phyloP scores from a whole-genome alignment of 345 rosid species.

The Hibiscus trionum region DNA sequence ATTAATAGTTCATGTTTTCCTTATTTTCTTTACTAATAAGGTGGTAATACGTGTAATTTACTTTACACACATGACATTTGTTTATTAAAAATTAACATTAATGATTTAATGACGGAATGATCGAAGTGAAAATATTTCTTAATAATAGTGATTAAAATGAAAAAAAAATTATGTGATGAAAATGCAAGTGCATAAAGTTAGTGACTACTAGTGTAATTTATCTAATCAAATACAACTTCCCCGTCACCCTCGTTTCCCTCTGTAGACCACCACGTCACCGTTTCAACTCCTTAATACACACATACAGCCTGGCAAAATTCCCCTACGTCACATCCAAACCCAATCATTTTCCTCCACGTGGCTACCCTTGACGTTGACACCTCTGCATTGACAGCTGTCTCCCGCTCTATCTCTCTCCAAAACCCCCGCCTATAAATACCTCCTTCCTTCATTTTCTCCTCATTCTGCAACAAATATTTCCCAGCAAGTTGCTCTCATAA shows the following conservation, averaged over 20 bases:
- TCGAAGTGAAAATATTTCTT: no score
- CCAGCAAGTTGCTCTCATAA: not conserved
- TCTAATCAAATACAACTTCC: no score
- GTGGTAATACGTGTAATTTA: no score
- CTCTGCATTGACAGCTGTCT: slow-evolving; percentile 23
- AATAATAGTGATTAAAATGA: no score
- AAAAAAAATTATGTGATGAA: no score
- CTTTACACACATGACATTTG: no score
- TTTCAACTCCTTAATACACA: not conserved
- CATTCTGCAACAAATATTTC: not conserved
- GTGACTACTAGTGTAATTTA: no score
- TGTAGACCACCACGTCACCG: slow-evolving; percentile 3
- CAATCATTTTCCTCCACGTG: slow-evolving; percentile 16
- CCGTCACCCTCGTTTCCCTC: not conserved
- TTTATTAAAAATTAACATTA: no score
- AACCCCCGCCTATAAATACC: slow-evolving; percentile 15
- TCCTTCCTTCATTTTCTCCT: not conserved
- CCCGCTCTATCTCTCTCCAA: not conserved
- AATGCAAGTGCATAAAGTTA: no score
- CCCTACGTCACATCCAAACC: not conserved
- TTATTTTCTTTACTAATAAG: no score
- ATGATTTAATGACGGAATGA: no score
- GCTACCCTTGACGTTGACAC: slow-evolving; percentile 11
- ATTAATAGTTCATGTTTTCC: no score
- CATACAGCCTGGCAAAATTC: slow-evolving; percentile 6